Conservation (phyloP, 345 rosid genomes). For the Eucalyptus regnans region DNA sequence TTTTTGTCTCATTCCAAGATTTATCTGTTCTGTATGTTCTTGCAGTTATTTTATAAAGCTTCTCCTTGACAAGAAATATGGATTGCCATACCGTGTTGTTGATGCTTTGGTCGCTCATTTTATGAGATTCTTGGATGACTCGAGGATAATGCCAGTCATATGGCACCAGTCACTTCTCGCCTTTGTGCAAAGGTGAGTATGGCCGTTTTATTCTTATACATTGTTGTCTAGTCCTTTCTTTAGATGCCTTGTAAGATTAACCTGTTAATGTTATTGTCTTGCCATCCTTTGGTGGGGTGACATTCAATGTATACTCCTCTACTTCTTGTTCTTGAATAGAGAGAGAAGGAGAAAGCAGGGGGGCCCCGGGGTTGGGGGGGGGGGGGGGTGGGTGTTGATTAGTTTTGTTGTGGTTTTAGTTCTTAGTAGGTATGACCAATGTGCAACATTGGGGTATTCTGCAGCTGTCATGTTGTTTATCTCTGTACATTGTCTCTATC, state of each 20-base stretch:
- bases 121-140: constrained; percentile 65
- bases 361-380: rapidly evolving
- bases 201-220: not conserved
- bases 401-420: not conserved
- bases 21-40: not conserved
- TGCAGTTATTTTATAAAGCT: constrained; percentile 90
- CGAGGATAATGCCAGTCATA: constrained; percentile 89
- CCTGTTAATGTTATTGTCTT: not conserved
- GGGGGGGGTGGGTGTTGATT: not conserved
- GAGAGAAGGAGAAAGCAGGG: not conserved
- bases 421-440: not conserved
- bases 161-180: constrained; percentile 98
- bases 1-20: not conserved
- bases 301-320: not conserved
- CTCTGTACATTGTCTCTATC: not conserved
- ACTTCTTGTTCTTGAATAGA: not conserved
- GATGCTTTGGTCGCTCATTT: constrained; percentile 79
- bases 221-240: not conserved
- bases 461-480: not conserved
- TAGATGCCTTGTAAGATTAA: not conserved
- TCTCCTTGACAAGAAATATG: constrained; percentile 86
- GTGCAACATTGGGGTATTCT: not conserved
- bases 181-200: constrained; percentile 68
- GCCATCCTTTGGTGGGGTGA: not conserved
- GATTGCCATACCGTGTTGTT: constrained; percentile 73